Base-by-base conservation (phyloP, 2,329 filamentous ascomycete species). In the Pseudogymnoascus sp. region DNA sequence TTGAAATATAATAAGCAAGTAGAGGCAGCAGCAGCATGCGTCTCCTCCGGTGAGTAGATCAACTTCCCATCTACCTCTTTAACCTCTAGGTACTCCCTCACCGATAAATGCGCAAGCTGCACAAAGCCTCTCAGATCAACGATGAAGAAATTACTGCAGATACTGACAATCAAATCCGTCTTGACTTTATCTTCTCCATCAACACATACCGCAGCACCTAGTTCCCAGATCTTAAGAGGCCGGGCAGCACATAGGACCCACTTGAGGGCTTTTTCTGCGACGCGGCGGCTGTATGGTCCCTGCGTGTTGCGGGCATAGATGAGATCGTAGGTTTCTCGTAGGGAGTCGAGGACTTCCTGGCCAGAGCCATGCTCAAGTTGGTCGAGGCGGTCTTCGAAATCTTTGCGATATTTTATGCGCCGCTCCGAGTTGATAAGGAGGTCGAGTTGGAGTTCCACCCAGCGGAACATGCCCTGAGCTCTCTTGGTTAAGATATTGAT, bases 401-500 rank as follows among this genome's bases (percentile, higher is more conserved):
- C 62, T 33, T 35, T 17, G 3, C 60, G 47, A 33, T 59, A 63
- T 59, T 61, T 63, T 33, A 63, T 63, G 60, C 59, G 62, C 31
- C 62, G 21, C 41, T 63, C 62, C 17, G 62, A 58, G 37, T 31
- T 63, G 2, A 63, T 61, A 1, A 63, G 15, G 44, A 63, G 59
- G 35, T 63, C 60, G 29, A 63, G 62, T 21, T 63, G 62, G 2
- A 63, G 39, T 17, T 63, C 62, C 24, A 63, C 60, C 62, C 62
- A 63, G 4, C 62, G 62, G 39, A 63, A 63, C 60, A 63, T 62
- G 41, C 62, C 60, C 24, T 63, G 62, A 11, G 62, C 62, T 63
- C 62, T 41, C 21, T 61, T n/a, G 1, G 59, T 40, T 21, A 63
- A 54, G 39, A 63, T 59, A 10, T 61, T 21, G 21, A 2, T 21